Evolutionary conservation across 352 stramenopile species (phyloP).

Genomic region (Halophytophthora polymorphica): DNA sequence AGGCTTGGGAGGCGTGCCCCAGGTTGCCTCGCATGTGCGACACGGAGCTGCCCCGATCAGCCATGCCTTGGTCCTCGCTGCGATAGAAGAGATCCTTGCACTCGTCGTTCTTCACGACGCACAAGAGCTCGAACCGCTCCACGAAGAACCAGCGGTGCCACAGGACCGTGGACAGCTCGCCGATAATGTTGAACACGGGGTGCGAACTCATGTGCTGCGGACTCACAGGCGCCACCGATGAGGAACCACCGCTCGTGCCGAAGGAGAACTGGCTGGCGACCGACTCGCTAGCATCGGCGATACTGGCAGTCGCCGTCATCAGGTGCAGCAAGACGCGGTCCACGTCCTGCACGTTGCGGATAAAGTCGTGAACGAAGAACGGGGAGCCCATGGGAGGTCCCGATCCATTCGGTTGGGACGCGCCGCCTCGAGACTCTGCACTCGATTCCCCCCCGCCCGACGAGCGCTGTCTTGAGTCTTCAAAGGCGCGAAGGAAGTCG

Average conservation of each 20-base stretch:
- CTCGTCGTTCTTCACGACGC: slow-evolving; percentile 63
- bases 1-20: slow-evolving; percentile 23
- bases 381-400: slow-evolving; percentile 31
- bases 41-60: slow-evolving; percentile 25
- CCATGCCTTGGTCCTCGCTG: slow-evolving; percentile 28
- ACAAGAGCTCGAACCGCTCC: slow-evolving; percentile 82
- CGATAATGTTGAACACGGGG: slow-evolving; percentile 89
- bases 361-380: slow-evolving; percentile 69
- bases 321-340: slow-evolving; percentile 82
- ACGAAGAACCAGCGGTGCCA: slow-evolving; percentile 91
- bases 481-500: slow-evolving; percentile 82
- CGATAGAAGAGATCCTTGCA: slow-evolving; percentile 68
- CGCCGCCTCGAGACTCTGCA: not conserved
- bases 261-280: slow-evolving; percentile 75
- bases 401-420: slow-evolving; percentile 1
- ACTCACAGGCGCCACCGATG: slow-evolving; percentile 18
- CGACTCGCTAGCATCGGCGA: slow-evolving; percentile 34
- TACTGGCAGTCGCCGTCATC: slow-evolving; percentile 66
- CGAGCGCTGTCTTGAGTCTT: slow-evolving; percentile 46
- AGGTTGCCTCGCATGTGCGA: slow-evolving; percentile 20
- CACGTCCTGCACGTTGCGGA: slow-evolving; percentile 84
- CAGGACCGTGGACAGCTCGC: slow-evolving; percentile 78
- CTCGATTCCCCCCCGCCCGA: slow-evolving; percentile 7
- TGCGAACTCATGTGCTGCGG: slow-evolving; percentile 55
- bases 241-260: slow-evolving; percentile 38